These are phyloP conservation scores for Fagus crenata DNA, from an alignment of 306 rosid species.

Conservation along the genomic window DNA sequence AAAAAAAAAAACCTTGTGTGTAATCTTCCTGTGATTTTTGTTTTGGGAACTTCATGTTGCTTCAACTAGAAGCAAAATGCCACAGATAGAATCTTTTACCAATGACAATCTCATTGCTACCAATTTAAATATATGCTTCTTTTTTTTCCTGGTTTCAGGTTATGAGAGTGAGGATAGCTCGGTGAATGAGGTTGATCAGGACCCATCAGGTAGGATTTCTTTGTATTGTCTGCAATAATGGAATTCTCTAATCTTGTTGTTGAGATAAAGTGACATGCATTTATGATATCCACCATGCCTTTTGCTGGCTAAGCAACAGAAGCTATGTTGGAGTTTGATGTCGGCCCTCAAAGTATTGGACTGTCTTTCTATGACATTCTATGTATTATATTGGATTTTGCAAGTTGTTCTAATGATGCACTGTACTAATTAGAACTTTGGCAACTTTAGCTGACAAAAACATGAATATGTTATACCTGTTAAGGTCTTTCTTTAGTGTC, in stretches of 20 bases:
- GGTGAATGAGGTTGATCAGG: slow-evolving; percentile 49
- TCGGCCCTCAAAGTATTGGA: neutral
- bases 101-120: neutral
- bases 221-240: slow-evolving; percentile 9
- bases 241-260: slow-evolving; percentile 1
- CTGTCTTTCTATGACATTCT: neutral
- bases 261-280: slow-evolving; percentile 1
- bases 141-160: slow-evolving; percentile 43
- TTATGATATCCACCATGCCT: neutral
- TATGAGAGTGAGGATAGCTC: slow-evolving; percentile 76
- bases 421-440: too few species aligned
- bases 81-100: neutral
- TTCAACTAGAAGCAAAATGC: neutral
- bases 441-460: too few species aligned
- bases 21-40: neutral
- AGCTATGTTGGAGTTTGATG: neutral
- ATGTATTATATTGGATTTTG: neutral
- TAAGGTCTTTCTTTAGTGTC: neutral
- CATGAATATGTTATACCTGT: neutral
- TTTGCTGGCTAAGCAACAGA: neutral
- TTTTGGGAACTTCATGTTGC: neutral
- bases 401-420: neutral
- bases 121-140: neutral
- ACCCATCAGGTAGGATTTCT: slow-evolving; percentile 51
- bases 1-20: too few species aligned